phyloP scores from a whole-genome alignment of 495 filamentous ascomycete species.

The Tetracladium marchalianum region DNA sequence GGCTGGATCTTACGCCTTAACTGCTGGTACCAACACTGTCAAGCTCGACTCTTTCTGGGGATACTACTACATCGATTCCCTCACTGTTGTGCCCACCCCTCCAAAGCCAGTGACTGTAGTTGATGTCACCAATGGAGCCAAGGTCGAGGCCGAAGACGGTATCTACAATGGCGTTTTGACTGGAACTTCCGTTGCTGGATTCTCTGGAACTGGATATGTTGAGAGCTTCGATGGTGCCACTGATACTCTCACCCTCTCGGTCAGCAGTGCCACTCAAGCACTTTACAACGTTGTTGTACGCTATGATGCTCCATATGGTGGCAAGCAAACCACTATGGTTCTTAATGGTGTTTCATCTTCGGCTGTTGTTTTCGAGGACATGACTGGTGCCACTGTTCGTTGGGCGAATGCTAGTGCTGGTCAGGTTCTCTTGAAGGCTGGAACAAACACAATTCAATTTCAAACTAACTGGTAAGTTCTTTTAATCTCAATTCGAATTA shows the following conservation, averaged over 20 bases:
- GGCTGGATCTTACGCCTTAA: neutral
- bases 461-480: conserved; percentile 37
- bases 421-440: conserved; percentile 31
- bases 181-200: conserved; percentile 1
- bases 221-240: conserved; percentile 26
- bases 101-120: neutral
- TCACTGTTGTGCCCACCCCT: conserved; percentile 2
- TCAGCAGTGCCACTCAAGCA: conserved; percentile 19
- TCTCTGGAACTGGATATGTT: conserved; percentile 31
- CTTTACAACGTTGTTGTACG: conserved; percentile 32
- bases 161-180: neutral
- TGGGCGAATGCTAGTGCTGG: conserved; percentile 27
- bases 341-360: conserved; percentile 30
- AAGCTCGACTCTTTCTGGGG: neutral
- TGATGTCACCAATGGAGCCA: conserved; percentile 1
- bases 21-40: neutral
- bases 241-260: conserved; percentile 31
- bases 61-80: conserved; percentile 1
- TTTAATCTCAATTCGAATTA: neutral
- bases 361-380: conserved; percentile 25
- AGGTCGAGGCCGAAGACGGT: conserved; percentile 1
- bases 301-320: conserved; percentile 31
- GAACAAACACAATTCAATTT: conserved; percentile 31
- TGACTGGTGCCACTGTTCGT: conserved; percentile 10
- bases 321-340: conserved; percentile 29